Evolutionary conservation across 495 filamentous ascomycete species (phyloP), one percentile per base, ranked within the genome.

Genomic region (Sabuloglossum arenarium): DNA sequence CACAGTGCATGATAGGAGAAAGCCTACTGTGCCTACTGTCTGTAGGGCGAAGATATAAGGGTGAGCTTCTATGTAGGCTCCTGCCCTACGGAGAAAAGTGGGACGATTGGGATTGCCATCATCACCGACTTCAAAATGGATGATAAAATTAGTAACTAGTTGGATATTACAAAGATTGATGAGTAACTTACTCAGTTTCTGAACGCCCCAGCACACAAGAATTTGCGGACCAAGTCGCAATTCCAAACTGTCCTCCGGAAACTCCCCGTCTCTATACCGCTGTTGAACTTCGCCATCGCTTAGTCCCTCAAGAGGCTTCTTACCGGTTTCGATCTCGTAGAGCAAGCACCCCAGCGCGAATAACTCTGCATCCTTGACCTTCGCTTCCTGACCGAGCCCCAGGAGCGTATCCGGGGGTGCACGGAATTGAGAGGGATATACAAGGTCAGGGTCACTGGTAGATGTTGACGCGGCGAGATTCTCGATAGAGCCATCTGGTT

Each of bases 281-380:
- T 60, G 46, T 25, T 9, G 6, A 16, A 61, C 49, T 24, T 60
- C 60, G 25, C 42, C 25, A 32, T 61, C 61, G 52, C 47, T 56
- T 25, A 61, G 51, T 39, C 19, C 53, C 11, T 61, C 53, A 54
- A 62, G 45, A 1, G 53, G 60, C 47, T 59, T 56, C 45, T 28
- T 59, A 14, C 60, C 60, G 1, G 42, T n/a, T 32, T 56, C 45
- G 27, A 62, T 62, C 34, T 62, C 60, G 37, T 62, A 62, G 30
- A 62, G 24, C 14, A 62, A 43, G 39, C 56, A 56, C 56, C 42
- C 34, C 3, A 39, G 12, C 6, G 34, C 34, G 12, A 39, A 39
- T 39, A 9, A 3, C 12, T 39, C 34, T 16, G 14, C 6, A 6
- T 12, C 3, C 12, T 16, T 39, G 12, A 39, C 34, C 14, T 16